phyloP scores from a whole-genome alignment of 2,329 filamentous ascomycete species.

The Microdochium bolleyi region DNA sequence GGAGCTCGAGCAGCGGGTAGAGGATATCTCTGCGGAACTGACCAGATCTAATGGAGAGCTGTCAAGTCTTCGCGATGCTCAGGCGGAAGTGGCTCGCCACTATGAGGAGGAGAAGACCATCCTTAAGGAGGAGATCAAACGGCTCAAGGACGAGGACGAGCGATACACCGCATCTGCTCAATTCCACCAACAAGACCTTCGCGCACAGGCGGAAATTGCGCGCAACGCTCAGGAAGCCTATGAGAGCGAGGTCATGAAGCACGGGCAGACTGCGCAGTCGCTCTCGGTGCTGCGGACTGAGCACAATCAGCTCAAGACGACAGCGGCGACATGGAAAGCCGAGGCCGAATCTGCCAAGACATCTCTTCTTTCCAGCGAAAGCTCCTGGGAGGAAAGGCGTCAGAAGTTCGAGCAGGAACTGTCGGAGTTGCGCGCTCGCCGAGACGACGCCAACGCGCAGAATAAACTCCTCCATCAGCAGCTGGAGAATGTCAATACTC shows the following conservation, averaged over 20 bases:
- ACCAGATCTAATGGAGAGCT: constrained; percentile 76
- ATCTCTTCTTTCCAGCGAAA: constrained; percentile 69
- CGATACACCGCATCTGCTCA: constrained; percentile 71
- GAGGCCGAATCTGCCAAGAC: constrained; percentile 83
- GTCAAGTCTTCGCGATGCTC: constrained; percentile 68
- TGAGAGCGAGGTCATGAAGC: constrained; percentile 87
- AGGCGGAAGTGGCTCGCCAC: constrained; percentile 63
- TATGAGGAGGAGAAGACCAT: constrained; percentile 76
- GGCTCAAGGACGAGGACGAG: constrained; percentile 78
- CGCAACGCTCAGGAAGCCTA: constrained; percentile 92
- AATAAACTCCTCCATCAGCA: constrained; percentile 88
- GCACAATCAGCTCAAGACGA: constrained; percentile 72
- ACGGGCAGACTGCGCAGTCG: constrained; percentile 86
- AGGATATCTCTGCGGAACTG: constrained; percentile 78
- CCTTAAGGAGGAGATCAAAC: constrained; percentile 69
- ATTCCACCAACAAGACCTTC: constrained; percentile 84
- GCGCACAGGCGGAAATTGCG: constrained; percentile 88
- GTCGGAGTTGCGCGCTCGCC: constrained; percentile 65
- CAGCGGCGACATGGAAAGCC: constrained; percentile 65
- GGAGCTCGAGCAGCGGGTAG: constrained; percentile 74
- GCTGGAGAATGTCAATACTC: constrained; percentile 71
- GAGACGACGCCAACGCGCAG: constrained; percentile 79
- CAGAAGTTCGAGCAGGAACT: constrained; percentile 80
- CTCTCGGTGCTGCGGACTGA: constrained; percentile 73
- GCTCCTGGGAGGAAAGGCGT: constrained; percentile 79